Conservation (phyloP, 805 yeast species). For the Saccharomycopsis fibuligera region DNA sequence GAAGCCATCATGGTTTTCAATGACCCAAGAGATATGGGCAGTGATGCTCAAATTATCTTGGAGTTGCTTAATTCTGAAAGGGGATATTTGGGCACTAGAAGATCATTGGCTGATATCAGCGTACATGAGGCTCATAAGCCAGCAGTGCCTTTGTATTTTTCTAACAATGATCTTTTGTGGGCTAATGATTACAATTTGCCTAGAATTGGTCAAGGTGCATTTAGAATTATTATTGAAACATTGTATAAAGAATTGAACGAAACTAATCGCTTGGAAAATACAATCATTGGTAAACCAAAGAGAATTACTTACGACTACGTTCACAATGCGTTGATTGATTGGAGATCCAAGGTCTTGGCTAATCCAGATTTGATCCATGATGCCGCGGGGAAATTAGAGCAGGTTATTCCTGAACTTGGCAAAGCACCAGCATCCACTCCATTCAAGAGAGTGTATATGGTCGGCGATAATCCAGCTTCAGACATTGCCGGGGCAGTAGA, state of each 20-base stretch:
- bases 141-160: slow-evolving; percentile 65
- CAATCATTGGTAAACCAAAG: slow-evolving; percentile 78
- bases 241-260: slow-evolving; percentile 53
- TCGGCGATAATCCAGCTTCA: slow-evolving; percentile 93
- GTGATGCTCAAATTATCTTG: slow-evolving; percentile 71
- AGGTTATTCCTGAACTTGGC: slow-evolving; percentile 40
- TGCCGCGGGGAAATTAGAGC: slow-evolving; percentile 22
- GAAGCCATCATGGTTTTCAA: slow-evolving; percentile 81
- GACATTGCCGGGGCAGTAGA: slow-evolving; percentile 86
- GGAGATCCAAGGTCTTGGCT: slow-evolving; percentile 37
- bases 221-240: slow-evolving; percentile 54
- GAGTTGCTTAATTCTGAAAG: slow-evolving; percentile 60
- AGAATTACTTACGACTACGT: slow-evolving; percentile 78
- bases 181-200: slow-evolving; percentile 74
- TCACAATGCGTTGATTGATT: slow-evolving; percentile 53
- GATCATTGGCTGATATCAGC: slow-evolving; percentile 24
- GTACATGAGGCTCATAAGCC: slow-evolving; percentile 34
- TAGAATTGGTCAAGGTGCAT: slow-evolving; percentile 89
- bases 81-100: slow-evolving; percentile 60
- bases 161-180: slow-evolving; percentile 83
- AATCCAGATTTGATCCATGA: slow-evolving; percentile 2
- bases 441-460: slow-evolving; percentile 76
- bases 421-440: slow-evolving; percentile 35
- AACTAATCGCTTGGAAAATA: slow-evolving; percentile 36
- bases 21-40: slow-evolving; percentile 85